Conservation (phyloP, 78 protist species). For the Mastigamoeba balamuthi region DNA sequence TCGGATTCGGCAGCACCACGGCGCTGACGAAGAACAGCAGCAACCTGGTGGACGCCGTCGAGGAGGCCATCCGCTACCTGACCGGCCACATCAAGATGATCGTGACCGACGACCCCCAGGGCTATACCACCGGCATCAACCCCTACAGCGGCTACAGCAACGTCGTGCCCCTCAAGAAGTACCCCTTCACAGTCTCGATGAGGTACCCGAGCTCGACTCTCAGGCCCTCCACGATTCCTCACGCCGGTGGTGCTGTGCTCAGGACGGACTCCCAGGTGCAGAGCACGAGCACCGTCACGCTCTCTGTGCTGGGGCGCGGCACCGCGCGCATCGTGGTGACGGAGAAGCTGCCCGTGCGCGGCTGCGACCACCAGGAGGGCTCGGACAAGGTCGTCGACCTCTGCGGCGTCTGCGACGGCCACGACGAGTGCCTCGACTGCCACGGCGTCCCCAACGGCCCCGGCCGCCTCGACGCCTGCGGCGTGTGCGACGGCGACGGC, state of each 20-base stretch:
- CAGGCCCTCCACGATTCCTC: too few relatives aligned
- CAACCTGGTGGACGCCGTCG: background rate
- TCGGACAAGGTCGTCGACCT: background rate
- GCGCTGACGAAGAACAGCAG: background rate
- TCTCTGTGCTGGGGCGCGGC: background rate
- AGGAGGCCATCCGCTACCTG: background rate
- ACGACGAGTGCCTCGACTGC: constrained; percentile 12
- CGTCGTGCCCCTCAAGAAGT: too few relatives aligned
- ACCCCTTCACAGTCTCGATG: too few relatives aligned
- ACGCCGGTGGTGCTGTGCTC: too few relatives aligned
- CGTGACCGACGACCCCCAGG: too few relatives aligned
- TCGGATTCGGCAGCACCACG: background rate
- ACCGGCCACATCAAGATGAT: background rate
- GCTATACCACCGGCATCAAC: too few relatives aligned
- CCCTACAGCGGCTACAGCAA: too few relatives aligned
- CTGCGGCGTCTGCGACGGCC: constrained; percentile 43
- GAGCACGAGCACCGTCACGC: background rate
- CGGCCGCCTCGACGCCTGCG: background rate
- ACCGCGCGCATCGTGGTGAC: background rate
- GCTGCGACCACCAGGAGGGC: constrained; percentile 15
- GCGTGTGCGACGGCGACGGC: constrained; percentile 24
- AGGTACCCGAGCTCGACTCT: too few relatives aligned
- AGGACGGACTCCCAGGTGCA: too few relatives aligned
- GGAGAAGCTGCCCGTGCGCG: background rate
- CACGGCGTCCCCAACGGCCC: constrained; percentile 12